Evolutionary conservation across 1,284 basidiomycete species (phyloP), one percentile per base, ranked within the genome.

Genomic region (Golubevia sp.): DNA sequence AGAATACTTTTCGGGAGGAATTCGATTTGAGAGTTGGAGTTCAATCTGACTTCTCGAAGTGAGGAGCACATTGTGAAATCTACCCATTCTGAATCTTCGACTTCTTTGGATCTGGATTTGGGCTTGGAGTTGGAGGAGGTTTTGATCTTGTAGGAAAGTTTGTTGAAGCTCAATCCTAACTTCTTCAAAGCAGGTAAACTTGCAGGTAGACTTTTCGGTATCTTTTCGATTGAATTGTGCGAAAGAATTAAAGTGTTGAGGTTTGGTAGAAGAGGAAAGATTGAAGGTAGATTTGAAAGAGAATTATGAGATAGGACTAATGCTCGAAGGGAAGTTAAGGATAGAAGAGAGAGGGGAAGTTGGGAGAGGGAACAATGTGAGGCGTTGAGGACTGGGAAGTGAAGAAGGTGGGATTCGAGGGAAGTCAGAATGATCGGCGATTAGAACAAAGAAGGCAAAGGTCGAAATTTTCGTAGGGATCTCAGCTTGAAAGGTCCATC

Each of bases 171-270:
- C 8, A 79, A 2, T 11, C 68, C 71, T 24, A 82, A 66, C 64
- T 82, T 82, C 34, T 76, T 78, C 18, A 82, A 64, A 20, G 61
- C 59, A 0, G 80, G 80, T 1, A 79, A 55, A 8, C 68, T 70
- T 0, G 70, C 64, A 2, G 79, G 72, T 0, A 82, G 54, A 8
- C 71, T 70, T n/a, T 61, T 56, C 2, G 79, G 80, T 3, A 82
- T 62, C 2, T 52, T n/a, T 0, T 23, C 59, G 26, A 82, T 58
- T 49, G 64, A 23, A 60, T 82, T 82, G 51, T 78, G 63, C 21
- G 79, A 82, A 11, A 82, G 68, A 11, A 80, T 71, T 30, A 82
- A 70, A 44, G 80, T 81, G 61, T 82, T 82, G 64, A 82, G 76
- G 21, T 81, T 69, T 0, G 79, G 75, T 18, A 82, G 55, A 27